Percentiles rank a stretch among this genome's conserved stretches.
These are phyloP conservation scores for Corrigiola litoralis DNA, from an alignment of 179 eudicot genomes.

Conservation along the genomic window DNA sequence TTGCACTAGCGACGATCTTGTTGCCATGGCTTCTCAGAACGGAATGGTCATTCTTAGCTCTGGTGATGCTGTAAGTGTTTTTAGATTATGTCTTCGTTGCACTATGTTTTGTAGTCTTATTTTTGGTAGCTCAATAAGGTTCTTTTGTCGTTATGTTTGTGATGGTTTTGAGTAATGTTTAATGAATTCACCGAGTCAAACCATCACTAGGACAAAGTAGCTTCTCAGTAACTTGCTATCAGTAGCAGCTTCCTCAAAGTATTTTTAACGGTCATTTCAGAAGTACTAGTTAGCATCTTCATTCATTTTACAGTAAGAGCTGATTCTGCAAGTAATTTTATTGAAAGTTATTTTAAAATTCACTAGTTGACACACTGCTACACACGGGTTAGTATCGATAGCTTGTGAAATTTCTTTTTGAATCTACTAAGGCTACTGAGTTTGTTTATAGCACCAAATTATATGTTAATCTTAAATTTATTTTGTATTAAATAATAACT, in stretches of 20 bases:
- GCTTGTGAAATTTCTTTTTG: background rate
- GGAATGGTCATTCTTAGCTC: slow-evolving; percentile 81
- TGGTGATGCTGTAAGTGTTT: slow-evolving; percentile 58
- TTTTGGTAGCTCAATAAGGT: background rate
- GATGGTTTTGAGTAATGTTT: background rate
- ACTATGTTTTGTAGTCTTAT: background rate
- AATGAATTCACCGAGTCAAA: background rate
- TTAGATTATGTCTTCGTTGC: background rate
- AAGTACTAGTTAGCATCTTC: background rate
- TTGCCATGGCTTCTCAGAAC: slow-evolving; percentile 95
- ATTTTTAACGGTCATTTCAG: too few relatives aligned
- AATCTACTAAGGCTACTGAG: background rate
- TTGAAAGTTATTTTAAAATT: too few relatives aligned
- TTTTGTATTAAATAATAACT: too few relatives aligned
- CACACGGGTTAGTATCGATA: too few relatives aligned
- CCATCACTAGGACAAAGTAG: background rate
- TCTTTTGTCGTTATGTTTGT: background rate
- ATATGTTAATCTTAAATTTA: too few relatives aligned
- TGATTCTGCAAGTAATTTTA: background rate
- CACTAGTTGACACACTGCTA: too few relatives aligned
- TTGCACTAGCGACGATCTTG: slow-evolving; percentile 78
- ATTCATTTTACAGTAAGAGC: background rate
- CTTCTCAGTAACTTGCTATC: too few relatives aligned
- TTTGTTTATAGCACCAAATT: background rate
- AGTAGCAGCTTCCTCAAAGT: too few relatives aligned